Evolutionary conservation across 1,139 yeast species (phyloP), one percentile per base, ranked within the genome.

Genomic region (Kodamaea derodonti): DNA sequence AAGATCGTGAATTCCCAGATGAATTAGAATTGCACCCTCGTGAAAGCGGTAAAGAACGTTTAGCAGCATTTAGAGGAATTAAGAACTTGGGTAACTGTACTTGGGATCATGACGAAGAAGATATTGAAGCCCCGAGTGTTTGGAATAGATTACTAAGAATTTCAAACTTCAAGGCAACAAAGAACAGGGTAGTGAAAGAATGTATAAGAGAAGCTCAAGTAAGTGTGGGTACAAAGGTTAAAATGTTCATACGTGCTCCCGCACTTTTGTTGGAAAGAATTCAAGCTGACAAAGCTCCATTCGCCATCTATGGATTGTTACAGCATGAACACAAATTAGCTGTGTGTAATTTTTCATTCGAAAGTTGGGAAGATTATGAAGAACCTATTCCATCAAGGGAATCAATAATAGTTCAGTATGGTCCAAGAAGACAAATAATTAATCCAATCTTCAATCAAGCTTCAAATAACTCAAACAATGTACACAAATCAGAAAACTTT

Each of bases 1-100:
- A 88, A 33, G 97, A 92, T 54, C 72, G 80, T 29, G 96, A 92
- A 49, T 92, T 88, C 67, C 97, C 98, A 0, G 99, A 94, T 61
- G 98, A 94, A 61, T 63, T 90, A 37, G 97, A 94, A 57, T 64
- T 92, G 32, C 75, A 72, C 35, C 97, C 97, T 20, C 54, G 62
- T 4, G 88, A 76, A 46, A 73, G 84, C 9, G 98, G 86, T 11
- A 76, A 74, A 48, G 88, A 87, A 45, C 74, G 86, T 42, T 68
- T 92, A 39, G 61, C 69, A 24, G 75, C 87, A 39, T 92, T 87
- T 59, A 75, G 97, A 57, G 97, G 97, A 38, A 75, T 90, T 43
- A 86, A 86, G 57, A 84, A 85, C 30, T 63, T 94, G 42, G 80
- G 83, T 32, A 80, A 82, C 42, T 80, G 94, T 48, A 73, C 75